These are phyloP conservation scores for Plasmodium gallinaceum DNA, from an alignment of 169 alveolate species.

Conservation along the genomic window DNA sequence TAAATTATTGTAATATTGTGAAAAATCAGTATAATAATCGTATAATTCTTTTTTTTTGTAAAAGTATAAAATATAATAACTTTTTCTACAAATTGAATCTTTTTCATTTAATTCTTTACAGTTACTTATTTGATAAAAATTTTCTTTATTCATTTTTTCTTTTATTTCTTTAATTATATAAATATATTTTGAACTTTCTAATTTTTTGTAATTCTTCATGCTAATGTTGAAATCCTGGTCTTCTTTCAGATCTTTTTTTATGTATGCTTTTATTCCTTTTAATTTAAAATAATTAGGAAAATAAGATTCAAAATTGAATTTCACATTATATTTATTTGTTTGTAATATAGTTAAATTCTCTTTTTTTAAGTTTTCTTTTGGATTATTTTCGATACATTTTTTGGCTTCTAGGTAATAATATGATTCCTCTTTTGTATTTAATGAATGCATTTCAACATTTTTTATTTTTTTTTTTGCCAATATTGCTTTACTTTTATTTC, in stretches of 20 bases:
- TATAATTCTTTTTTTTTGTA: constrained; percentile 3
- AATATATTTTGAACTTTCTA: constrained; percentile 44
- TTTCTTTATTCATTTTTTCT: neutral
- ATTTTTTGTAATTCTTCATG: constrained; percentile 26
- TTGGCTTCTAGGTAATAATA: neutral
- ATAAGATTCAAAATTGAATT: constrained; percentile 25
- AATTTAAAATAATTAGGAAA: constrained; percentile 54
- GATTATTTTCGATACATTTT: neutral
- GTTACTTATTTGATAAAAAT: constrained; percentile 16
- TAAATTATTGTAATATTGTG: neutral
- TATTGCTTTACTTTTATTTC: neutral
- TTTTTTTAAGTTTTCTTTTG: neutral
- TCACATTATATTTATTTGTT: neutral
- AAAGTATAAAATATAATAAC: constrained; percentile 21
- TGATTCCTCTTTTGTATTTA: constrained; percentile 8
- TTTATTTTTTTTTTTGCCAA: constrained; percentile 28
- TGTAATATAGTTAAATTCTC: neutral
- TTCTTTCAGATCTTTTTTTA: constrained; percentile 10
- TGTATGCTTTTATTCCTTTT: constrained; percentile 17
- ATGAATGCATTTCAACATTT: constrained; percentile 25
- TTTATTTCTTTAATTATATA: constrained; percentile 33
- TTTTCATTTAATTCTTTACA: neutral
- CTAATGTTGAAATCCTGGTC: constrained; percentile 12
- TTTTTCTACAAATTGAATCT: neutral
- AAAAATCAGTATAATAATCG: neutral